These are phyloP conservation scores for Onygena corvina DNA, from an alignment of 2,329 filamentous ascomycete species.

Conservation along the genomic window DNA sequence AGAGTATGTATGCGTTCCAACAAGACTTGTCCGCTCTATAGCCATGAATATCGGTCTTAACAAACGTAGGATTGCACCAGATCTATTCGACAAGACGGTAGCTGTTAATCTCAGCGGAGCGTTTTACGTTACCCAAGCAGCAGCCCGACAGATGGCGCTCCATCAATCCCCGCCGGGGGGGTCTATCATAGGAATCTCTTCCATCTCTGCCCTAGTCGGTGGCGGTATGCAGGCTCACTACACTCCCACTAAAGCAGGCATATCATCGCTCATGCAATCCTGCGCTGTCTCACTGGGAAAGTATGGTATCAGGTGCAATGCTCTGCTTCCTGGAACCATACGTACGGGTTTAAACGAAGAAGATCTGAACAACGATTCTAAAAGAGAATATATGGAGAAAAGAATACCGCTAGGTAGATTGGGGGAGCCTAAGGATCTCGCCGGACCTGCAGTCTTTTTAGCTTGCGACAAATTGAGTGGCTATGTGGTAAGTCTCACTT, in stretches of 20 bases:
- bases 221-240: constrained; percentile 73
- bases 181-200: constrained; percentile 50
- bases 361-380: constrained; percentile 60
- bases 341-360: constrained; percentile 73
- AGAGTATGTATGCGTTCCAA: constrained; percentile 41
- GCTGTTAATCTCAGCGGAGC: constrained; percentile 74
- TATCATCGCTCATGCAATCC: constrained; percentile 71
- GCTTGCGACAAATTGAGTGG: constrained; percentile 65
- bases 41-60: constrained; percentile 9
- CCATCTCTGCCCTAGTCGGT: constrained; percentile 41
- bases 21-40: background rate
- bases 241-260: constrained; percentile 76
- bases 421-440: constrained; percentile 62
- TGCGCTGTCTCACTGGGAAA: constrained; percentile 65
- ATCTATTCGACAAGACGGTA: constrained; percentile 60
- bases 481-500: constrained; percentile 47
- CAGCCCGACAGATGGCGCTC: constrained; percentile 73
- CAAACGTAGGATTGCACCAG: constrained; percentile 46
- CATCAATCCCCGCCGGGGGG: constrained; percentile 56
- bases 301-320: constrained; percentile 69
- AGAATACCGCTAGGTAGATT: constrained; percentile 66
- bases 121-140: constrained; percentile 80
- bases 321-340: constrained; percentile 70
- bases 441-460: constrained; percentile 73
- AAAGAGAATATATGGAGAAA: constrained; percentile 66